Evolutionary conservation across 176 grass and related monocot genomes (phyloP), one percentile per base, ranked within the genome.

Genomic region (Triticum timopheevii): DNA sequence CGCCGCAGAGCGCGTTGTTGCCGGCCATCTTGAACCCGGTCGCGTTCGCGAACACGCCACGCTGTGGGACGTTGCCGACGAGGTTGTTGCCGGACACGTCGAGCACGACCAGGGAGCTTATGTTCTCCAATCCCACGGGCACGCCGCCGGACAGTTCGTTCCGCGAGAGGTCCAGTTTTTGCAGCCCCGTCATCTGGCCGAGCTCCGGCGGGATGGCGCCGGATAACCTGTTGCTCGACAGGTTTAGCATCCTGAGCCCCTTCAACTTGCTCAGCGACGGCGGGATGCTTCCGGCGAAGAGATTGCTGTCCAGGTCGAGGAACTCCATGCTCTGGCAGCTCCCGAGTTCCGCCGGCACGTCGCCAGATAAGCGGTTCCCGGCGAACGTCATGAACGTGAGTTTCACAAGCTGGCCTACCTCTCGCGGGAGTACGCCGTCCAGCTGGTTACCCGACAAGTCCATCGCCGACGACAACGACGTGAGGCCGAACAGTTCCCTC

Each of bases 391-490:
- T 13, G 1, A 85, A 78, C 1, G 80, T 88, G 10, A 93, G 70
- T 5, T 92, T 86, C 84, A 16, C 78, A 6, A 92, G 84, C 23
- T 31, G 62, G 10, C 63, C 77, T 17, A 90, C n/a, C 3, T 52
- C 77, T 1, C 2, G 33, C 8, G 92, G 92, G 5, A 93, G 69
- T 11, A 9, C 36, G n/a, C 88, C 92, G 0, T 67, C 81, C 7
- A 93, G 76, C 17, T 8, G 65, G 44, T 93, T 93, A n/a, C 83
- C 7, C 10, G 87, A 87, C 24, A 93, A n/a, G 13, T 93, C 92
- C 87, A 88, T 49, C 22, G 7, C 68, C 6, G 5, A 38, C 22
- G 85, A 87, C 56, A 88, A 1, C 1, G 81, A 47, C 6, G 27
- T 2, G 9, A 88, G 36, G 20, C 2, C 12, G 65, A 88, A 79